Percentiles rank a stretch among this genome's conserved stretches.
Evolutionary conservation across 805 yeast genomes (phyloP).

Genomic region (Millerago galiae): DNA sequence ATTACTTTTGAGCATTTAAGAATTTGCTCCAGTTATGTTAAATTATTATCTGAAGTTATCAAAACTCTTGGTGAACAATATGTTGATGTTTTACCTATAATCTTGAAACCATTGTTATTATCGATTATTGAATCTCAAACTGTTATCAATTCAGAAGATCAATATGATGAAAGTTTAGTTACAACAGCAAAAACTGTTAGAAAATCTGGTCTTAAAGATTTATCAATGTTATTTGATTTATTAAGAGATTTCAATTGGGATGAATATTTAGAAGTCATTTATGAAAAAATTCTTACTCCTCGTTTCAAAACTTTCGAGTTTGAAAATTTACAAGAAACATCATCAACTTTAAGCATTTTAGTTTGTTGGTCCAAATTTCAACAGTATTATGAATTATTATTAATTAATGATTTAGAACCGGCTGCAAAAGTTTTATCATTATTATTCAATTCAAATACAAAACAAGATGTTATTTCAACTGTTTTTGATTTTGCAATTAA

Average conservation of each 20-base stretch:
- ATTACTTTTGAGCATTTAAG: constrained; percentile 28
- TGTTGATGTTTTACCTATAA: constrained; percentile 33
- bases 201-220: constrained; percentile 58
- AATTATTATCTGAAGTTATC: constrained; percentile 50
- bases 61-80: constrained; percentile 54
- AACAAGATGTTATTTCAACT: constrained; percentile 55
- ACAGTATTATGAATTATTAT: constrained; percentile 44
- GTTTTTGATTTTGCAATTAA: constrained; percentile 49
- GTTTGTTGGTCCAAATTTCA: constrained; percentile 47
- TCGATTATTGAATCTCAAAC: constrained; percentile 48
- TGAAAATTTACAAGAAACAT: constrained; percentile 79
- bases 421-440: constrained; percentile 49
- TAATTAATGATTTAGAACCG: constrained; percentile 49
- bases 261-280: constrained; percentile 43
- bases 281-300: constrained; percentile 49
- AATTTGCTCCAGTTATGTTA: constrained; percentile 58
- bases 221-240: constrained; percentile 48
- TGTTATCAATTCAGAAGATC: constrained; percentile 20
- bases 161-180: constrained; percentile 17
- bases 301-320: constrained; percentile 60
- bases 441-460: constrained; percentile 49
- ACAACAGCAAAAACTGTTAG: constrained; percentile 51
- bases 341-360: constrained; percentile 66
- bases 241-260: constrained; percentile 58
- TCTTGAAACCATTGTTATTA: constrained; percentile 30